Base-by-base conservation (phyloP, 129 eudicot genomes). In the Calendula officinalis region DNA sequence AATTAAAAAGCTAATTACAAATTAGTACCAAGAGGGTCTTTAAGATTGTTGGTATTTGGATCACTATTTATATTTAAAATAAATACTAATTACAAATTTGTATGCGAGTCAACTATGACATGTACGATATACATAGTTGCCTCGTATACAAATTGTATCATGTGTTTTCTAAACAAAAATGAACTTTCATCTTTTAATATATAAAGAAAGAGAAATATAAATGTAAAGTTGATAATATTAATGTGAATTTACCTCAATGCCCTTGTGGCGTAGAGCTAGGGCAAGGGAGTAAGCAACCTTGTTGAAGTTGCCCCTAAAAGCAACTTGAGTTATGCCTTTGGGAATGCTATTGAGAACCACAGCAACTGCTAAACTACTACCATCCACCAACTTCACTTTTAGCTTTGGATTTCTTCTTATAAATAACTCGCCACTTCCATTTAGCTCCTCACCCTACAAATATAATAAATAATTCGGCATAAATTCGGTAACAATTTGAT, bases 281-380 rank as follows among this genome's bases (percentile, higher is more conserved):
- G 66, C 84, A 55, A 88, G 79, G 60, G 82, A 62, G 55, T 8
- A 68, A 41, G 89, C 86, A 67, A 84, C 79, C 60, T 88, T 88
- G 36, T 83, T 56, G 64, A 77, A 73, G 50, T 50, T 50, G 42
- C 88, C 95, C 50, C 73, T 74, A 34, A 90, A 56, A 51, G 77
- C 79, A 38, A 89, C 84, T 51, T 83, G 78, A 16, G 86, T 83
- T 61, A 88, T 79, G 63, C 81, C 88, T 61, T 90, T 77, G 22
- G 97, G 96, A 43, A 88, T 80, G 67, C 54, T 77, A 68, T 88
- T 88, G 13, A 84, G 73, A 15, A 88, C 82, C 52, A 86, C 69
- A 27, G 86, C 97, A 35, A 86, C 94, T 14, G 82, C 82, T 48
- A 89, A 74, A 55, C 95, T 86, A 64, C 90, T 89, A 4, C 97